Base-by-base conservation (phyloP, 306 rosid genomes). In the Elaeagnus macrophylla region DNA sequence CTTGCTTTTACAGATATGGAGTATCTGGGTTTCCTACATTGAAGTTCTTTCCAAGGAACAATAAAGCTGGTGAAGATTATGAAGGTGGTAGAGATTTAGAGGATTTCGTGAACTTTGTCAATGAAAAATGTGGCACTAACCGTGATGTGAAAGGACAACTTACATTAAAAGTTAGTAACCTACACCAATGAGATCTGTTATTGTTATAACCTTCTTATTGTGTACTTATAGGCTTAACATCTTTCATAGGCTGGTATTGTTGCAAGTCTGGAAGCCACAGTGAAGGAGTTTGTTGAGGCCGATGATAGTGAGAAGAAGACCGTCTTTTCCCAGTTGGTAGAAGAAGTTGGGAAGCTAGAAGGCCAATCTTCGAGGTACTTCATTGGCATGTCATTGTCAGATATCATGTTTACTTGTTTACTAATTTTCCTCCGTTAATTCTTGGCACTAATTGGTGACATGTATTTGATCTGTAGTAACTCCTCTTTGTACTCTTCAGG, bases 91-190 rank as follows among this genome's bases (percentile, higher is more conserved):
- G 81, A 38, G 91, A 82, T 46, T 68, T 90, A 66, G 80, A 76
- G 7, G 91, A 78, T 74, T 83, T 90, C 17, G 94, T 83, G 40
- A 45, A 65, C 54, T 86, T 83, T 67, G 76, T 90, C 54, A 90
- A 90, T 41, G 94, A 76, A 71, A 86, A 72, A 67, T 51, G 80
- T 62, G 89, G 94, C 51, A 78, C 89, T 44, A 78, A 71, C 61
- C 89, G 94, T 38, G 87, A 91, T 37, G 93, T 67, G 11, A 70
- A 84, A 56, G 96, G 97, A 37, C 81, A 77, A 49, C 90, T 86
- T 61, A 73, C 84, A 19, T 45, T 84, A 48, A 67, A 77, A 47
- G 89, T 89, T 53, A 60, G 81, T 75, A 53, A 51, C 53, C n/a
- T 61, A 25, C 32, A 25, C 32, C 12, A 42, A 57, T 25, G n/a